These are phyloP conservation scores for Diaporthe eres DNA, from an alignment of 2,329 filamentous ascomycete species.

Conservation along the genomic window DNA sequence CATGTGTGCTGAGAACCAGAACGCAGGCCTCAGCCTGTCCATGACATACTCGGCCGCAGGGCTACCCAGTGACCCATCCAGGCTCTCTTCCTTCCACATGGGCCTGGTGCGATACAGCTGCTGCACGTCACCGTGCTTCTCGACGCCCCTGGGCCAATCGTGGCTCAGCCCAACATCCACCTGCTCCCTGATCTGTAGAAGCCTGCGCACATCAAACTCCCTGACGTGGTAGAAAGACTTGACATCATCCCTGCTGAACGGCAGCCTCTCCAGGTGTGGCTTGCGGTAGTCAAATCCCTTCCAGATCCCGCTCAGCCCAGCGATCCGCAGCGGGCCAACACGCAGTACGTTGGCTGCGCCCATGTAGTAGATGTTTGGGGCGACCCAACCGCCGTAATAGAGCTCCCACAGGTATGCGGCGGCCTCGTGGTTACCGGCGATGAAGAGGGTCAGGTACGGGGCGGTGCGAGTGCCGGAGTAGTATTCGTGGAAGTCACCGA, in stretches of 20 bases:
- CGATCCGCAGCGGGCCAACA: conserved; percentile 87
- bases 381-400: conserved; percentile 97
- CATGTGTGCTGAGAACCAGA: conserved; percentile 96
- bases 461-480: conserved; percentile 84
- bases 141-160: conserved; percentile 92
- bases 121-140: conserved; percentile 79
- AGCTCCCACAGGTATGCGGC: conserved; percentile 92
- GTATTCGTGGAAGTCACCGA: conserved; percentile 95
- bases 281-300: conserved; percentile 91
- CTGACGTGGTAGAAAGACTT: conserved; percentile 90
- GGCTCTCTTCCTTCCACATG: conserved; percentile 82
- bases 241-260: conserved; percentile 83
- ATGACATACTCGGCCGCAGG: conserved; percentile 84
- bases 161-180: conserved; percentile 94
- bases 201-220: conserved; percentile 90
- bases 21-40: conserved; percentile 82
- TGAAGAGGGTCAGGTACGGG: conserved; percentile 92
- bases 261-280: conserved; percentile 86
- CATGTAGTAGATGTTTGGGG: conserved; percentile 97
- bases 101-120: conserved; percentile 81
- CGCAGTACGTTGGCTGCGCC: conserved; percentile 92
- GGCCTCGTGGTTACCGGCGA: conserved; percentile 96
- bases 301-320: conserved; percentile 94
- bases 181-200: conserved; percentile 87
- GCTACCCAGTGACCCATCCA: conserved; percentile 82